Conservation (phyloP, 192 early-diverging fungal genomes). For the Thamnidium elegans region DNA sequence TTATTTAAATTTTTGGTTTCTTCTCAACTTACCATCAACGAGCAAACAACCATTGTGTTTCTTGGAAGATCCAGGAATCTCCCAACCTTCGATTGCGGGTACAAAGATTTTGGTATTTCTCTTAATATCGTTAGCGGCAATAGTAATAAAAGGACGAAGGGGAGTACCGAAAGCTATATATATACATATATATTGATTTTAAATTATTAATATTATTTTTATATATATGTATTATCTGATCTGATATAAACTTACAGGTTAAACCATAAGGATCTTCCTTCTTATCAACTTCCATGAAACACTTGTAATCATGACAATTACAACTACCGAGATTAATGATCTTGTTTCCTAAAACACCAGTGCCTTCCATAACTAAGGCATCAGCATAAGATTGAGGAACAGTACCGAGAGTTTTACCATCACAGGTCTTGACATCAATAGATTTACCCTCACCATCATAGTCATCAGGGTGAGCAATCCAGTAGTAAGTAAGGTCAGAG, state of each 20-base stretch:
- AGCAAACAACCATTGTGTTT: conserved; percentile 37
- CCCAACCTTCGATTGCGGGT: conserved; percentile 32
- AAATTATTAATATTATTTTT: neutral
- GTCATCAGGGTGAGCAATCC: conserved; percentile 34
- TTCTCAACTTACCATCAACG: conserved; percentile 25
- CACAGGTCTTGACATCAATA: conserved; percentile 32
- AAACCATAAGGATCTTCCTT: conserved; percentile 34
- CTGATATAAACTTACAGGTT: conserved; percentile 11
- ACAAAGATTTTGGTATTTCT: conserved; percentile 34
- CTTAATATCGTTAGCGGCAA: conserved; percentile 37
- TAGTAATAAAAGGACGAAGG: conserved; percentile 35
- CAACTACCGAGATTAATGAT: conserved; percentile 38
- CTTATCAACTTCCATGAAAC: conserved; percentile 31
- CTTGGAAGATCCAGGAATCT: conserved; percentile 26
- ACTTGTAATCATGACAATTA: conserved; percentile 34
- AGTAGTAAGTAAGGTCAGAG: conserved; percentile 37
- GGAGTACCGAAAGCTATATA: conserved; percentile 27
- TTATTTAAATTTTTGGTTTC: neutral
- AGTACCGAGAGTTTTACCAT: conserved; percentile 25
- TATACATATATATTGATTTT: too few species aligned
- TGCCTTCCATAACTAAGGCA: conserved; percentile 37
- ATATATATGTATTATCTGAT: neutral
- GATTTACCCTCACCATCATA: conserved; percentile 13
- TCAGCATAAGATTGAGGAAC: conserved; percentile 30
- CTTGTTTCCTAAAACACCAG: conserved; percentile 28